These are phyloP conservation scores for Lotus japonicus DNA, from an alignment of 306 rosid species.

Conservation along the genomic window DNA sequence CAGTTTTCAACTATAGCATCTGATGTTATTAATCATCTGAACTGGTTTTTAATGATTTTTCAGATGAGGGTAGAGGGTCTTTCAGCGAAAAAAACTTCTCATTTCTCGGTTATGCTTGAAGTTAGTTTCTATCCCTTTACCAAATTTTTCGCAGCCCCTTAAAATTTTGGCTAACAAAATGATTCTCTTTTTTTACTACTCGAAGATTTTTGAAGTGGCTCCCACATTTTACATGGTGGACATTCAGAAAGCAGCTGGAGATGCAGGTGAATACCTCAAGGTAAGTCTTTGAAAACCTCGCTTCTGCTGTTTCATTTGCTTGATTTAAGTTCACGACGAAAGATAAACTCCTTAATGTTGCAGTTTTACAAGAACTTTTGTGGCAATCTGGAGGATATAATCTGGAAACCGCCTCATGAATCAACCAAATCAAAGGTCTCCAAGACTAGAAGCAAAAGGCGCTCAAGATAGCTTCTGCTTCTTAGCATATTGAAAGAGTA, in stretches of 20 bases:
- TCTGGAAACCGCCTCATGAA: constrained; percentile 79
- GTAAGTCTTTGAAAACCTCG: constrained; percentile 32
- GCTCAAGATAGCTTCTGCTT: neutral
- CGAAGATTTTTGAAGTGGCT: constrained; percentile 78
- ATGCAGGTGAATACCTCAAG: constrained; percentile 76
- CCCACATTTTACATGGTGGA: constrained; percentile 86
- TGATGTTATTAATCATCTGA: neutral
- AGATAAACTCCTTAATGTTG: neutral
- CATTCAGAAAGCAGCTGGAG: constrained; percentile 82
- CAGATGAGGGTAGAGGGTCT: constrained; percentile 95
- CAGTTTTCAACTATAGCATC: neutral
- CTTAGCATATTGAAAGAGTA: neutral
- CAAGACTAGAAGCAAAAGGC: constrained; percentile 52
- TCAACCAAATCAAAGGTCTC: constrained; percentile 51
- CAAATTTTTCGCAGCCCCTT: neutral
- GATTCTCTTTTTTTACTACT: neutral
- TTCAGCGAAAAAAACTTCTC: constrained; percentile 49
- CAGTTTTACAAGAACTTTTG: constrained; percentile 81
- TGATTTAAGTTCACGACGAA: neutral
- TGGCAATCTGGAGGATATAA: constrained; percentile 84
- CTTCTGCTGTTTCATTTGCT: neutral
- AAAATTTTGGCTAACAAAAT: neutral
- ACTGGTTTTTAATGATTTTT: constrained; percentile 15
- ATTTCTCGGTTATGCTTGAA: constrained; percentile 78
- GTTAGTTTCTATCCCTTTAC: constrained; percentile 38